phyloP scores from a whole-genome alignment of 495 filamentous ascomycete genomes.

The Alectoria sarmentosa region DNA sequence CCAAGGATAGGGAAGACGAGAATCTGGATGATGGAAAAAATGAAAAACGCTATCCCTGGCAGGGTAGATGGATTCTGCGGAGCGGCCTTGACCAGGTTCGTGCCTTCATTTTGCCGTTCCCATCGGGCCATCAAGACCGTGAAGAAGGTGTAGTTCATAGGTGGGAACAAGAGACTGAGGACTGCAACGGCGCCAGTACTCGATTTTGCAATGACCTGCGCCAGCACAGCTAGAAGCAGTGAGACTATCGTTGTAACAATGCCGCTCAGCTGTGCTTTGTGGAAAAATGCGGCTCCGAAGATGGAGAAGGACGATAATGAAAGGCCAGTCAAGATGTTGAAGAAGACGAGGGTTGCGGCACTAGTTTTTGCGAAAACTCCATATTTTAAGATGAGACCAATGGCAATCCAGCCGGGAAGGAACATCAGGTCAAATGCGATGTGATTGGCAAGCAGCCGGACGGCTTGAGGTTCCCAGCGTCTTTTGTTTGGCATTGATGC shows the following conservation, averaged over 20 bases:
- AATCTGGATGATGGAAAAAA: conserved; percentile 66
- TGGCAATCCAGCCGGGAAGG: conserved; percentile 61
- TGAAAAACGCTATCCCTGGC: conserved; percentile 58
- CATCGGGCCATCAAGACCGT: conserved; percentile 60
- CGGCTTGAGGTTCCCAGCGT: conserved; percentile 60
- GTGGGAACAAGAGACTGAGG: conserved; percentile 64
- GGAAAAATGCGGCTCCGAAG: conserved; percentile 66
- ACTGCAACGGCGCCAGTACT: conserved; percentile 51
- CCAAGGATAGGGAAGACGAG: conserved; percentile 64
- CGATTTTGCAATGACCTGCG: conserved; percentile 53
- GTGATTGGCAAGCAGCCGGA: conserved; percentile 59
- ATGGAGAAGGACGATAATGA: conserved; percentile 62
- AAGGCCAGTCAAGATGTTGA: conserved; percentile 55
- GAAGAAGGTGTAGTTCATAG: conserved; percentile 68
- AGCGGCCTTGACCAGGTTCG: conserved; percentile 49
- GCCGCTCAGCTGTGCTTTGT: conserved; percentile 68
- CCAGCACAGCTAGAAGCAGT: conserved; percentile 60
- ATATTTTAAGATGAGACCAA: conserved; percentile 51
- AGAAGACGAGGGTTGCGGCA: conserved; percentile 52
- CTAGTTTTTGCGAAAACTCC: conserved; percentile 58
- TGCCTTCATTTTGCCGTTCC: conserved; percentile 47
- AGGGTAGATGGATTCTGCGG: conserved; percentile 55
- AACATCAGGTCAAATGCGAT: conserved; percentile 63
- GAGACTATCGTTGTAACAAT: conserved; percentile 57
- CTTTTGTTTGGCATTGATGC: conserved; percentile 67